Evolutionary conservation across 257 asterid genomes (phyloP).

Genomic region (Mitragyna speciosa): DNA sequence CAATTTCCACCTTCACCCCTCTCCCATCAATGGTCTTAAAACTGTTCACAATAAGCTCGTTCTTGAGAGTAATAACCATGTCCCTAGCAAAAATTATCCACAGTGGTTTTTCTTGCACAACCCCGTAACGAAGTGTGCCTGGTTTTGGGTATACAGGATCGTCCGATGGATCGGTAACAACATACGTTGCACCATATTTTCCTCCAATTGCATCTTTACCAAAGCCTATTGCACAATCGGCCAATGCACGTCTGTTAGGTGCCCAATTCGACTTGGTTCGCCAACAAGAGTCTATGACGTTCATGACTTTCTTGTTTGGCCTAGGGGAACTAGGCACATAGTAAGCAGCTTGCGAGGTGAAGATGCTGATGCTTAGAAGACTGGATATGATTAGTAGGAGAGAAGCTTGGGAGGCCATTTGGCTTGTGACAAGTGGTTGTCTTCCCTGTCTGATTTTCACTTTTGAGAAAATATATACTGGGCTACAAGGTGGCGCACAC

Average conservation of each 20-base stretch:
- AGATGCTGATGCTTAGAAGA: slow-evolving; percentile 29
- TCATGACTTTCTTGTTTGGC: slow-evolving; percentile 29
- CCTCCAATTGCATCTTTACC: slow-evolving; percentile 74
- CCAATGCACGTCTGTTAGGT: slow-evolving; percentile 53
- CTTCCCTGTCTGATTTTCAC: background rate
- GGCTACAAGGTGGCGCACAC: slow-evolving; percentile 50
- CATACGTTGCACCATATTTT: slow-evolving; percentile 48
- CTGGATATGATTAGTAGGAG: slow-evolving; percentile 23
- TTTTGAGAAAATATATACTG: slow-evolving; percentile 8
- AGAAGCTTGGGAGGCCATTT: slow-evolving; percentile 39
- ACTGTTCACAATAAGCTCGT: slow-evolving; percentile 68
- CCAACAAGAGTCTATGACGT: slow-evolving; percentile 79
- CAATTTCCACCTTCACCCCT: slow-evolving; percentile 80
- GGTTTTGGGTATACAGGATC: slow-evolving; percentile 52
- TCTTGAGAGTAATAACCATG: slow-evolving; percentile 61
- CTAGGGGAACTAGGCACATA: slow-evolving; percentile 13
- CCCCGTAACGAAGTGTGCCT: slow-evolving; percentile 84
- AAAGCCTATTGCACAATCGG: slow-evolving; percentile 71
- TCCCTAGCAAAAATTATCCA: slow-evolving; percentile 64
- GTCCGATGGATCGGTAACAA: slow-evolving; percentile 63
- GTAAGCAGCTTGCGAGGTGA: slow-evolving; percentile 27
- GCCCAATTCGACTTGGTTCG: slow-evolving; percentile 65
- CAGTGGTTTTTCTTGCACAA: slow-evolving; percentile 53
- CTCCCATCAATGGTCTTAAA: slow-evolving; percentile 91
- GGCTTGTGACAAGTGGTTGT: slow-evolving; percentile 7